A percentile compares a stretch with the other conserved stretches of the same genome.
Evolutionary conservation across 2,329 filamentous ascomycete species (phyloP).

Genomic region (Aspergillus fijiensis): DNA sequence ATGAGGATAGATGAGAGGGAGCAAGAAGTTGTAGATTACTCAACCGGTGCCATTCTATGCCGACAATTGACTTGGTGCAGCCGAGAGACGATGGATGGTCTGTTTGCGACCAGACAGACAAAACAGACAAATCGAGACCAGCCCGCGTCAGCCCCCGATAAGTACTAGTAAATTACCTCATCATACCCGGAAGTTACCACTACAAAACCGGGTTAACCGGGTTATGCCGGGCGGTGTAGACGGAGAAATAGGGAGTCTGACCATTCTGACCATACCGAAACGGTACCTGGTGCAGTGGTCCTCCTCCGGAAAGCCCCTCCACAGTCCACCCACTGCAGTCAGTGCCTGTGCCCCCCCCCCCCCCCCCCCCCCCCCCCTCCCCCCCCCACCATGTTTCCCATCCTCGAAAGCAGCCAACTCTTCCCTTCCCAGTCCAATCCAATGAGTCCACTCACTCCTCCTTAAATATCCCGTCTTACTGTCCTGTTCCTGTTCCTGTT

Average conservation of each 20-base stretch:
- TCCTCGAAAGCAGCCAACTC: background rate
- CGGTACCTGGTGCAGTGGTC: background rate
- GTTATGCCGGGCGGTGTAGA: background rate
- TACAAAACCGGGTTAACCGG: background rate
- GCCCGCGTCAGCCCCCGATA: background rate
- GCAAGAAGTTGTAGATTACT: no score
- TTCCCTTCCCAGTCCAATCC: no score
- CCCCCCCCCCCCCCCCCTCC: background rate
- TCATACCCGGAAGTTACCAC: background rate
- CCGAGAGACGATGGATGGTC: no score
- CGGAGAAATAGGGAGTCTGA: background rate
- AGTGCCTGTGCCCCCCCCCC: background rate
- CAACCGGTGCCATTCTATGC: no score
- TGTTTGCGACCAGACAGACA: no score
- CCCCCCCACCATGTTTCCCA: background rate
- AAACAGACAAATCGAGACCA: background rate
- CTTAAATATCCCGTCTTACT: constrained; percentile 18
- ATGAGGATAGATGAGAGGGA: no score
- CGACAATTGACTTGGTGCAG: no score
- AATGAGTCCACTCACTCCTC: background rate
- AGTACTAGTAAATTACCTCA: no score
- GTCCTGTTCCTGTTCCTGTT: constrained; percentile 11
- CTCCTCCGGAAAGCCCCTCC: background rate
- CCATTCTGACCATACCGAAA: background rate
- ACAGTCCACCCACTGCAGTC: background rate